Conservation (phyloP, 2,329 filamentous ascomycete species). For the Clarireedia hainanense region DNA sequence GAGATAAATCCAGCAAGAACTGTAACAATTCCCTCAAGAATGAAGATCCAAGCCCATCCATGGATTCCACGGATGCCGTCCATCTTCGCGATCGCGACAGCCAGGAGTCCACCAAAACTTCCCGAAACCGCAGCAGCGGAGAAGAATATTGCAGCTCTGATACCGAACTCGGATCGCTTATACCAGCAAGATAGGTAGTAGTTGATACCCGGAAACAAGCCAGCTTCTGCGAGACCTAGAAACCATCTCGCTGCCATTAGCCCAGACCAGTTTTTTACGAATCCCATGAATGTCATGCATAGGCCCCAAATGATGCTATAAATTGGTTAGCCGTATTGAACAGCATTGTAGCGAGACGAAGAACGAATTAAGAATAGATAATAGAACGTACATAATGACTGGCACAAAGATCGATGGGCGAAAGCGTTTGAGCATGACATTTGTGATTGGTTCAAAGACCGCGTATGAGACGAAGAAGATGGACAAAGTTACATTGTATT, state of each 20-base stretch:
- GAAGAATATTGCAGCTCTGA: conserved; percentile 78
- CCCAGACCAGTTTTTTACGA: conserved; percentile 26
- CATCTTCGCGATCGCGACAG: conserved; percentile 65
- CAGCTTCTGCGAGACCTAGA: conserved; percentile 66
- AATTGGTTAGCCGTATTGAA: background rate
- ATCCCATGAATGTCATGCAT: conserved; percentile 50
- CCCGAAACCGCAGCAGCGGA: conserved; percentile 73
- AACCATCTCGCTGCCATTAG: conserved; percentile 40
- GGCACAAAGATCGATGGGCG: conserved; percentile 75
- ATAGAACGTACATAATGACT: conserved; percentile 61
- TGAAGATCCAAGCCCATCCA: conserved; percentile 61
- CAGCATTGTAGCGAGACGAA: background rate
- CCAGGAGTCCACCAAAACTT: conserved; percentile 67
- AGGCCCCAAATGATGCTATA: conserved; percentile 55
- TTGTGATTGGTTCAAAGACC: conserved; percentile 67
- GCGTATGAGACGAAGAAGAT: conserved; percentile 86
- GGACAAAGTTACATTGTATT: conserved; percentile 69
- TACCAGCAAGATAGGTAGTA: conserved; percentile 86
- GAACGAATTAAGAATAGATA: conserved; percentile 23
- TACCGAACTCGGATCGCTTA: conserved; percentile 67
- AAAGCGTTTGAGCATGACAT: conserved; percentile 63
- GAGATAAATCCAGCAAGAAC: conserved; percentile 58
- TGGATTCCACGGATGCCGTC: conserved; percentile 48
- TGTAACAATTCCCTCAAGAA: conserved; percentile 63
- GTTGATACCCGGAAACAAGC: conserved; percentile 68